These are phyloP conservation scores for Sugiyamaella grinbergsii DNA, from an alignment of 1,139 yeast species.

Conservation along the genomic window DNA sequence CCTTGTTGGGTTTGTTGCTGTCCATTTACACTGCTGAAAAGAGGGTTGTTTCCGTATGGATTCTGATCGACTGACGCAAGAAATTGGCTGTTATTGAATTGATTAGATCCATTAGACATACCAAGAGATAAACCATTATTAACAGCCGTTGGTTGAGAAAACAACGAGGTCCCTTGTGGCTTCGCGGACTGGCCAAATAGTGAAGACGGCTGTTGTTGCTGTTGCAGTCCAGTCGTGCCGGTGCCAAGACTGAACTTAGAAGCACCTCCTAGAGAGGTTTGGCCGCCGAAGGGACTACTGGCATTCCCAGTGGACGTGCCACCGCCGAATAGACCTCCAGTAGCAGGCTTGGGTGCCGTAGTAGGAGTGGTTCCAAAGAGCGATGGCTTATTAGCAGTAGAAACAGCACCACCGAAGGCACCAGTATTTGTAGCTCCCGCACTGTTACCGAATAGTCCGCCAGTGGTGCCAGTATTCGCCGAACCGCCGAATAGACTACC, in stretches of 20 bases:
- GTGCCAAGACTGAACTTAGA: constrained; percentile 6
- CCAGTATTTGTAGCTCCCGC: constrained; percentile 18
- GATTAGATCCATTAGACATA: constrained; percentile 13
- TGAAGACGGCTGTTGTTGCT: constrained; percentile 3
- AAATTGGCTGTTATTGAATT: constrained; percentile 29
- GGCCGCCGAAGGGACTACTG: constrained; percentile 30
- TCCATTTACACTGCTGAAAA: constrained; percentile 43
- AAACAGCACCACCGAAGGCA: constrained; percentile 5
- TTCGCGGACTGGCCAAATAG: constrained; percentile 15
- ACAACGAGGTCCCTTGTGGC: constrained; percentile 9
- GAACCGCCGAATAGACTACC: constrained; percentile 41
- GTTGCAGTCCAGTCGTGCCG: constrained; percentile 22
- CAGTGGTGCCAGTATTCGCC: constrained; percentile 29
- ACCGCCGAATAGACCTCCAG: constrained; percentile 36
- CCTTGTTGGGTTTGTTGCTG: constrained; percentile 22
- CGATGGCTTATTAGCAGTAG: constrained; percentile 17
- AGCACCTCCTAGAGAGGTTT: background rate
- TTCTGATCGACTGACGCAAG: constrained; percentile 58
- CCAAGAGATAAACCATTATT: constrained; percentile 6
- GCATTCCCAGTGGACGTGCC: constrained; percentile 30
- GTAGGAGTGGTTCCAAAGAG: constrained; percentile 26
- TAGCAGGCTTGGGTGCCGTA: background rate
- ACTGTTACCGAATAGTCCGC: constrained; percentile 38
- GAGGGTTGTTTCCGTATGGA: constrained; percentile 73
- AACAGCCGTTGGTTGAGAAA: constrained; percentile 1